These are phyloP conservation scores for Anisodus tanguticus DNA, from an alignment of 257 asterid genomes.

Conservation along the genomic window DNA sequence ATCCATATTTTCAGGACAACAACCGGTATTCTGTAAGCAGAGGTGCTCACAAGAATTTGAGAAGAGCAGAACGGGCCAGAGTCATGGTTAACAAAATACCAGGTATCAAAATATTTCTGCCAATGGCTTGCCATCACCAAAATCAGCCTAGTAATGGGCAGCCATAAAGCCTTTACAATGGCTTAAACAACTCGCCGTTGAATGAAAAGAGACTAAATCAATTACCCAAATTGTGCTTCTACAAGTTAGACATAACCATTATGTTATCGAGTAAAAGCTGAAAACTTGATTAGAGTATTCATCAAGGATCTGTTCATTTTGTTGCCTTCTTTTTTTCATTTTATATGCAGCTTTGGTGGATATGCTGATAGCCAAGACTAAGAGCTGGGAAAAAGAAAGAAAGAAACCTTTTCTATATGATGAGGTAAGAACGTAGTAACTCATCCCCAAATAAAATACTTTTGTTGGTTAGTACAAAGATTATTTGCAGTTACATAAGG, in stretches of 20 bases:
- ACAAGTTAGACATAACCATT: background rate
- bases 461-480: conserved; percentile 10
- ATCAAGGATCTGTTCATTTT: conserved; percentile 20
- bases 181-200: conserved; percentile 15
- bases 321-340: conserved; percentile 5
- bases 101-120: conserved; percentile 48
- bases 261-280: background rate
- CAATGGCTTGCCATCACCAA: background rate
- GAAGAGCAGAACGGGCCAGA: conserved; percentile 94
- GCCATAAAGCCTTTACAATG: conserved; percentile 8
- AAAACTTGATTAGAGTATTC: conserved; percentile 11
- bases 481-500: background rate
- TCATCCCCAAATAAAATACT: conserved; percentile 10
- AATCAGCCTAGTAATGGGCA: conserved; percentile 5
- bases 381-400: conserved; percentile 91
- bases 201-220: conserved; percentile 22
- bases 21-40: conserved; percentile 96
- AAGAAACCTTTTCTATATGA: conserved; percentile 81
- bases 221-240: background rate
- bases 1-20: conserved; percentile 64
- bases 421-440: conserved; percentile 56
- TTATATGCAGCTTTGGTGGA: conserved; percentile 81
- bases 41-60: conserved; percentile 97
- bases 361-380: conserved; percentile 73
- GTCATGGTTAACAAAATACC: conserved; percentile 90